phyloP scores from a whole-genome alignment of 352 stramenopile species.

The Elongisporangium anandrum region DNA sequence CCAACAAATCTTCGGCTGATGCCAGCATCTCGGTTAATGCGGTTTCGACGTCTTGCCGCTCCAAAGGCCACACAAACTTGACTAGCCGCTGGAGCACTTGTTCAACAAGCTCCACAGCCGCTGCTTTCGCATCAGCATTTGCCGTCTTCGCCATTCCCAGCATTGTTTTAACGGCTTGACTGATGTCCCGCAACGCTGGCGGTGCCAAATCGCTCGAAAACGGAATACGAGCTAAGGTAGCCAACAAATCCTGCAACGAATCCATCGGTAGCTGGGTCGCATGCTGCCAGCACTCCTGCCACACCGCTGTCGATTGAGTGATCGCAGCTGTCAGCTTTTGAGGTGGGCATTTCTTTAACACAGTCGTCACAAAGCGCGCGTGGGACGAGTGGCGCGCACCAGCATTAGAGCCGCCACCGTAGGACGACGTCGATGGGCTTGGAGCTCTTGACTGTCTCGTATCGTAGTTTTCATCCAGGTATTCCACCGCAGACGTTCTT shows the following conservation, averaged over 20 bases:
- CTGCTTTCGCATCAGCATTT: slow-evolving; percentile 19
- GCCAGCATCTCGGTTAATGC: slow-evolving; percentile 56
- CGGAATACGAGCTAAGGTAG: slow-evolving; percentile 40
- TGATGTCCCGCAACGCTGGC: slow-evolving; percentile 29
- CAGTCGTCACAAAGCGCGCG: slow-evolving; percentile 37
- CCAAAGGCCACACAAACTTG: slow-evolving; percentile 74
- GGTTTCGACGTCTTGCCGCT: slow-evolving; percentile 46
- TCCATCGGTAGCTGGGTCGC: slow-evolving; percentile 25
- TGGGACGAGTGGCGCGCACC: slow-evolving; percentile 16
- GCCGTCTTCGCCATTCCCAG: slow-evolving; percentile 10
- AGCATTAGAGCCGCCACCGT: slow-evolving; percentile 3
- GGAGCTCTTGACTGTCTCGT: neutral
- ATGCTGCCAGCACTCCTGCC: slow-evolving; percentile 45
- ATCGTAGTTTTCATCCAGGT: neutral
- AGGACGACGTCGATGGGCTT: neutral
- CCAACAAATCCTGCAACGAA: slow-evolving; percentile 35
- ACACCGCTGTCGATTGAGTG: slow-evolving; percentile 24
- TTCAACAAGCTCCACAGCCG: slow-evolving; percentile 38
- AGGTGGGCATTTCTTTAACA: slow-evolving; percentile 34
- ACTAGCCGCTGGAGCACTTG: slow-evolving; percentile 33
- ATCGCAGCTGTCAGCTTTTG: slow-evolving; percentile 34
- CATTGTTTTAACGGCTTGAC: slow-evolving; percentile 20
- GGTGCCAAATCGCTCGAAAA: slow-evolving; percentile 27
- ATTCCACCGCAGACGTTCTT: neutral
- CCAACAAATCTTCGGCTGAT: slow-evolving; percentile 34